phyloP scores from a whole-genome alignment of 23 red algal species.

The Gracilaria vermiculophylla region DNA sequence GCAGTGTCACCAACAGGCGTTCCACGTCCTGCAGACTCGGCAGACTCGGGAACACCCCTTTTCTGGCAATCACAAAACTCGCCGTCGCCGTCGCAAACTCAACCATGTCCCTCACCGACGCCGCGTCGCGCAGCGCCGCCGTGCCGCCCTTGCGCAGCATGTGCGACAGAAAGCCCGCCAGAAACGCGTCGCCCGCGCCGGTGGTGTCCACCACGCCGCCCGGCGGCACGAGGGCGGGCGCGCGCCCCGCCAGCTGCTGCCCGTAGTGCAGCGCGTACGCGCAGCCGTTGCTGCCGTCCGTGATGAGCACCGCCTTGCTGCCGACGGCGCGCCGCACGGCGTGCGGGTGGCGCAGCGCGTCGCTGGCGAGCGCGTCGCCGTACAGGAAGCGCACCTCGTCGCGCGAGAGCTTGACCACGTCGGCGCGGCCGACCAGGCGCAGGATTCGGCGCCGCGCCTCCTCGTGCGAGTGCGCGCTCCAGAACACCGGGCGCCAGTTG shows the following conservation, averaged over 20 bases:
- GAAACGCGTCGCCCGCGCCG: slow-evolving; percentile 69
- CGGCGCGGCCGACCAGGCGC: neutral
- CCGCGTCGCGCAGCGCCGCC: slow-evolving; percentile 5
- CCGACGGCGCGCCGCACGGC: neutral
- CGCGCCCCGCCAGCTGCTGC: neutral
- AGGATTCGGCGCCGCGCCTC: slow-evolving; percentile 39
- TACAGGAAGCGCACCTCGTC: slow-evolving; percentile 58
- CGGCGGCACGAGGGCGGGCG: neutral
- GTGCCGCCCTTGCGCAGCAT: slow-evolving; percentile 47
- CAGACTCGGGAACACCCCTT: slow-evolving; percentile 29
- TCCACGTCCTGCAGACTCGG: slow-evolving; percentile 29
- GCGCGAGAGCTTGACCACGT: slow-evolving; percentile 36
- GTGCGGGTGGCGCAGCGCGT: slow-evolving; percentile 31
- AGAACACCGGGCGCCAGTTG: slow-evolving; percentile 66
- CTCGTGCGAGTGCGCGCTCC: neutral
- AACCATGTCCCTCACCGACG: slow-evolving; percentile 9
- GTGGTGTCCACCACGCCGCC: slow-evolving; percentile 56
- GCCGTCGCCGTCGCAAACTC: slow-evolving; percentile 39
- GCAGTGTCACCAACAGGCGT: neutral
- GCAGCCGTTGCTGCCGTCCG: slow-evolving; percentile 32
- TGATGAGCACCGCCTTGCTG: slow-evolving; percentile 46
- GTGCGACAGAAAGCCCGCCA: slow-evolving; percentile 59
- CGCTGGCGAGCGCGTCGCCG: slow-evolving; percentile 11
- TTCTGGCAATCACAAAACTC: slow-evolving; percentile 30
- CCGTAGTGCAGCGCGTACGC: slow-evolving; percentile 36